Evolutionary conservation across 129 eudicot species (phyloP), one percentile per base, ranked within the genome.

Genomic region (Cynara cardunculus): DNA sequence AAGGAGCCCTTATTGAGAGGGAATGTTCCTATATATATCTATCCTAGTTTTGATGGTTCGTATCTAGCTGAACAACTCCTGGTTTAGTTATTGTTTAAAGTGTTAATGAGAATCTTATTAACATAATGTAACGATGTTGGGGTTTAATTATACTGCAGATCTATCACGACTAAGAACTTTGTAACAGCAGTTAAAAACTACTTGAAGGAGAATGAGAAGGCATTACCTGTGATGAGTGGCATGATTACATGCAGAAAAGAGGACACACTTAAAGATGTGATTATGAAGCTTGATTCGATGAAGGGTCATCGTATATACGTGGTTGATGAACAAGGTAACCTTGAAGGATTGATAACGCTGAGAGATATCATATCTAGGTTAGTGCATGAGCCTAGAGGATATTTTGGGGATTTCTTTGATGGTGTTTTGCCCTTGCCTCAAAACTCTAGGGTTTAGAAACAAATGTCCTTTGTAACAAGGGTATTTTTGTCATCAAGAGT

Each of bases 301-400:
- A 89, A 92, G 88, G 87, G 92, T 78, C 99, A 95, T 68, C 84
- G 99, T 46, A 88, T 95, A 21, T 95, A 95, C 59, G 93, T 92
- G 25, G 93, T 88, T 3, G 97, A 92, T 72, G 94, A 89, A 9
- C 74, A 24, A 49, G 99, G 90, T 18, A 85, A 88, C 74, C 85
- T 92, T 0, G 93, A 90, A 80, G 97, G 98, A 22, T 90, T 92
- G 25, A 92, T 92, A 46, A 95, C 97, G 1, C 99, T 92, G 18
- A 92, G 97, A 83, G 97, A 95, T 87, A 95, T 95, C 22, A 95
- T 95, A 74, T 92, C 99, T 4, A 95, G 84, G 93, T 87, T 95
- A 21, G 99, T 92, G 64, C 94, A 92, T 68, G 99, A 95, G 82
- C 99, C 99, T 53, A 92, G 90, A 11, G 97, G 97, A 12, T 95